Base-by-base conservation (phyloP, 192 early-diverging fungal genomes). In the Dissophora globulifera region DNA sequence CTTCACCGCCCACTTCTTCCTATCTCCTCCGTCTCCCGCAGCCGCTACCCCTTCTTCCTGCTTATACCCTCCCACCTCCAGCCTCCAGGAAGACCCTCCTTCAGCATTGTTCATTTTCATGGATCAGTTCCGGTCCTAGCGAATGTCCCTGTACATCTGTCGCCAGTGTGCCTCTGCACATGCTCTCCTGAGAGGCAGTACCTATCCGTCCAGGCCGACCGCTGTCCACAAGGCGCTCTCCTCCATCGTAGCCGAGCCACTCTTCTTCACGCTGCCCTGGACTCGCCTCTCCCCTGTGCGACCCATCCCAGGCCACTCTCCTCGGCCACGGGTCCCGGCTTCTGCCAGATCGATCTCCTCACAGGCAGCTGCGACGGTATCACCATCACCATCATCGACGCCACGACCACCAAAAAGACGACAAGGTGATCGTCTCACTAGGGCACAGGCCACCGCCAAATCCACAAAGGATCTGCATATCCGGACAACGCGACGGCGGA, bases 61-160 rank as follows among this genome's bases (percentile, higher is more conserved):
- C n/a, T n/a, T n/a, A n/a, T n/a, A n/a, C n/a, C n/a, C n/a, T n/a
- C n/a, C n/a, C n/a, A n/a, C n/a, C n/a, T n/a, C n/a, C n/a, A n/a
- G n/a, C n/a, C n/a, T n/a, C n/a, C n/a, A n/a, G n/a, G n/a, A n/a
- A n/a, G n/a, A n/a, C 38, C 38, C 13, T 40, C 48, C 48, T 50
- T 50, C n/a, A n/a, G n/a, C n/a, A n/a, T n/a, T n/a, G n/a, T n/a
- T n/a, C n/a, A n/a, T n/a, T n/a, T n/a, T n/a, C n/a, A n/a, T n/a
- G n/a, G n/a, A n/a, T n/a, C n/a, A n/a, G n/a, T n/a, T n/a, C n/a
- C n/a, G n/a, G n/a, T n/a, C n/a, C n/a, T n/a, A n/a, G n/a, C n/a
- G n/a, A n/a, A 76, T 76, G 72, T 67, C 64, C 25, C n/a, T 48
- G 20, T 76, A 67, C 29, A 67, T 76, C n/a, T 76, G 72, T 30